A percentile compares a stretch with the other conserved stretches of the same genome.
phyloP scores from a whole-genome alignment of 2,329 filamentous ascomycete genomes.

The Fusarium sp. region DNA sequence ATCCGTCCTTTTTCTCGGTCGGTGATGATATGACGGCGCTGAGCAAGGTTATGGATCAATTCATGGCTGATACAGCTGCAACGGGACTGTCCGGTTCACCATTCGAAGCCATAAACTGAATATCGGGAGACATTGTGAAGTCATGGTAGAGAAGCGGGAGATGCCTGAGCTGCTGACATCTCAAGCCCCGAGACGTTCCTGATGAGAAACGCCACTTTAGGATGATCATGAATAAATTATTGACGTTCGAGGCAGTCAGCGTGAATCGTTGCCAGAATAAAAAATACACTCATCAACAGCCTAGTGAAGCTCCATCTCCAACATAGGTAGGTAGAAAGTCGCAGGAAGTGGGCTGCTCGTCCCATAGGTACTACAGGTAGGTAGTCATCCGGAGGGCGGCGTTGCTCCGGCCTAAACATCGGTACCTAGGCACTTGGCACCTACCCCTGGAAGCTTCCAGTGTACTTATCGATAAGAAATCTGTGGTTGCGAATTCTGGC shows the following conservation, averaged over 20 bases:
- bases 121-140: too few relatives aligned
- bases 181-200: neutral
- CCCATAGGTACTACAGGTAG: too few relatives aligned
- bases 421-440: too few relatives aligned
- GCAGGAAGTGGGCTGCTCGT: conserved; percentile 2
- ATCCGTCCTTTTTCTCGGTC: conserved; percentile 22
- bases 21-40: conserved; percentile 14
- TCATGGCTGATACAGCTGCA: conserved; percentile 10
- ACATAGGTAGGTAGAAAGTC: too few relatives aligned
- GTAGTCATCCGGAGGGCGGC: conserved; percentile 23
- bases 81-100: neutral
- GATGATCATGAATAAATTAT: neutral
- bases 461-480: conserved; percentile 29
- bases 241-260: neutral
- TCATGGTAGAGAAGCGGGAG: neutral
- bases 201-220: neutral
- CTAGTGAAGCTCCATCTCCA: neutral
- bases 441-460: conserved; percentile 18
- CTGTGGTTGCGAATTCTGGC: neutral
- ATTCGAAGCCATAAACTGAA: conserved; percentile 1
- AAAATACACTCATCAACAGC: neutral
- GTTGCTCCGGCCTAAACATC: conserved; percentile 26
- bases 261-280: neutral
- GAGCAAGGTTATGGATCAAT: conserved; percentile 17
- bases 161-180: neutral